Conservation (phyloP, 1,284 basidiomycete species). For the Pseudozyma sp. region DNA sequence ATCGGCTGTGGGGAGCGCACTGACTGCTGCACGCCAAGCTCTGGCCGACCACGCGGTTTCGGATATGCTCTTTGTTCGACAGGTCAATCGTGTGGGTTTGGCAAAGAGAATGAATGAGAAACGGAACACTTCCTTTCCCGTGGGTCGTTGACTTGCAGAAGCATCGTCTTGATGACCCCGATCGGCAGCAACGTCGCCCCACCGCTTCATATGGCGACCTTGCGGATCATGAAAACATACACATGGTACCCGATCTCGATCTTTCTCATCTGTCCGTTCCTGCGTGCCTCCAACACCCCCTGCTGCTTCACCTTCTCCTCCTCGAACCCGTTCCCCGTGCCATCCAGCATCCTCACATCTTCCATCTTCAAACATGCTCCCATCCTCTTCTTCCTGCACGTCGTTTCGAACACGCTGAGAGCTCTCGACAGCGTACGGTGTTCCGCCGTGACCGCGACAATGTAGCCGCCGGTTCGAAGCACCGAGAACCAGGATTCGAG, state of each 20-base stretch:
- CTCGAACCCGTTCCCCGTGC: slow-evolving; percentile 6
- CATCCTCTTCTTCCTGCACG: slow-evolving; percentile 35
- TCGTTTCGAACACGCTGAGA: slow-evolving; percentile 36
- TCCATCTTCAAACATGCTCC: slow-evolving; percentile 30
- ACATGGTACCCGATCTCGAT: slow-evolving; percentile 55
- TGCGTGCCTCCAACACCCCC: slow-evolving; percentile 26
- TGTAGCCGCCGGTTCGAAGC: slow-evolving; percentile 43
- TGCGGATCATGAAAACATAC: slow-evolving; percentile 44
- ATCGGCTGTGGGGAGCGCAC: too few species aligned
- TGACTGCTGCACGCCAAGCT: not conserved
- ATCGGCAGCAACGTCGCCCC: too few species aligned
- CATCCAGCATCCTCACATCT: slow-evolving; percentile 23
- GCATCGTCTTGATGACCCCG: too few species aligned
- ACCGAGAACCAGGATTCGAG: slow-evolving; percentile 40
- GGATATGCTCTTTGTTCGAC: not conserved
- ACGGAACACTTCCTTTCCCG: too few species aligned
- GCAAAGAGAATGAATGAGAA: not conserved
- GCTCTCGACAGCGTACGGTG: slow-evolving; percentile 38
- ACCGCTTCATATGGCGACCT: slow-evolving; percentile 25
- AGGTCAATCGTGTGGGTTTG: not conserved
- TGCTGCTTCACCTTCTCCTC: slow-evolving; percentile 38
- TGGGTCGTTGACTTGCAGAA: too few species aligned
- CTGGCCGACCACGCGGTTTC: slow-evolving; percentile 1
- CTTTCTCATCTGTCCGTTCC: slow-evolving; percentile 41
- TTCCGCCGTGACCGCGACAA: slow-evolving; percentile 46